These are phyloP conservation scores for Capronia americana DNA, from an alignment of 2,329 filamentous ascomycete genomes.

Conservation along the genomic window DNA sequence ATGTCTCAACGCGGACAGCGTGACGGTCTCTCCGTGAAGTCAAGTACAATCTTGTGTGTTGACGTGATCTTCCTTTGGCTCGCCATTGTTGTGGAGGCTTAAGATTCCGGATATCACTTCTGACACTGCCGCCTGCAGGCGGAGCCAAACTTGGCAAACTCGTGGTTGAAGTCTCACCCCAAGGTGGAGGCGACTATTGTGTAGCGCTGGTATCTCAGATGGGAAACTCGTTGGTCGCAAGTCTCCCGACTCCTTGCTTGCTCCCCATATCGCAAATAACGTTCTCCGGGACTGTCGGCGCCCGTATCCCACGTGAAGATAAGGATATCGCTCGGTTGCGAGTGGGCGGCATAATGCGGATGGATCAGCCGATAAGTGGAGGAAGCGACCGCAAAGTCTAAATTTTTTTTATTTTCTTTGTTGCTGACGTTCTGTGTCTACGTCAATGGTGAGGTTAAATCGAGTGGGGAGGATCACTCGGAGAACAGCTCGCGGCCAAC, in stretches of 20 bases:
- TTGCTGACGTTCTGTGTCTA: background rate
- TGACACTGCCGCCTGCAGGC: background rate
- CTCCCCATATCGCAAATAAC: background rate
- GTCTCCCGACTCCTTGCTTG: background rate
- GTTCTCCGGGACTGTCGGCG: background rate
- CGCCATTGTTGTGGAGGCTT: background rate
- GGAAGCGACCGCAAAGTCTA: conserved; percentile 10
- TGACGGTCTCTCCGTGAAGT: background rate
- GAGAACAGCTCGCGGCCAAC: background rate
- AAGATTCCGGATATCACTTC: background rate
- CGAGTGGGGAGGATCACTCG: background rate
- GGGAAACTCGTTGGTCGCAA: background rate
- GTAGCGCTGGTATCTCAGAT: background rate
- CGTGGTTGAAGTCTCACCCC: background rate
- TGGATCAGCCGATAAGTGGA: conserved; percentile 15
- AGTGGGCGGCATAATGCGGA: conserved; percentile 2
- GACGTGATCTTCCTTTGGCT: background rate
- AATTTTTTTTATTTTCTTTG: conserved; percentile 9
- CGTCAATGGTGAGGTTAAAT: conserved; percentile 1
- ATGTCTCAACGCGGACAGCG: background rate
- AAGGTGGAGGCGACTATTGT: background rate
- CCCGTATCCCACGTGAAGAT: conserved; percentile 14
- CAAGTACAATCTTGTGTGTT: background rate
- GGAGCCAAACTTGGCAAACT: background rate
- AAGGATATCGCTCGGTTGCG: background rate